Percentiles rank a stretch among this genome's conserved stretches.
These are phyloP conservation scores for Globisporangium alternatum DNA, from an alignment of 352 stramenopile species.

Conservation along the genomic window DNA sequence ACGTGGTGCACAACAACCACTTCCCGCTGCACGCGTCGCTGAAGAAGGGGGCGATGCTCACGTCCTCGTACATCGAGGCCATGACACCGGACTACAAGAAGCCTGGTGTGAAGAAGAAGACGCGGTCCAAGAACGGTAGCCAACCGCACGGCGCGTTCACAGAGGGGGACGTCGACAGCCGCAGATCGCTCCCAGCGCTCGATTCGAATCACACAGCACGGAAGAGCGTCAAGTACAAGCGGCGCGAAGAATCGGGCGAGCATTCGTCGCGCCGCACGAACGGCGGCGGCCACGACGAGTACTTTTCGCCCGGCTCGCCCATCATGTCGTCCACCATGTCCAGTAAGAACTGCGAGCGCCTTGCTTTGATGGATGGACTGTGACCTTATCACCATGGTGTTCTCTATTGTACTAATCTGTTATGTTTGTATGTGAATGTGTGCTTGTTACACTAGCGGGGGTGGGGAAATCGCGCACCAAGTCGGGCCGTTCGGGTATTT, in stretches of 20 bases:
- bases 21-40: constrained; percentile 11
- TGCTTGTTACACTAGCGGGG: constrained; percentile 7
- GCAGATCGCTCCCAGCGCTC: constrained; percentile 12
- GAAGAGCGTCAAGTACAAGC: constrained; percentile 10
- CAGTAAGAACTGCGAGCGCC: constrained; percentile 7
- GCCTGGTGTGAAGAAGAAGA: constrained; percentile 1
- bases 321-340: constrained; percentile 16
- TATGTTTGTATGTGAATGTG: background rate
- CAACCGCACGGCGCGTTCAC: background rate
- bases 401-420: background rate
- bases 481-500: constrained; percentile 22
- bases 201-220: constrained; percentile 2
- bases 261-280: constrained; percentile 10
- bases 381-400: background rate
- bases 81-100: constrained; percentile 19
- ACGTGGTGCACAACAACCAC: constrained; percentile 4
- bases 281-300: constrained; percentile 21
- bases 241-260: constrained; percentile 1
- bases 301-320: constrained; percentile 33
- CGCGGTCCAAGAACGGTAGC: constrained; percentile 3
- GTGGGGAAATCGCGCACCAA: constrained; percentile 16
- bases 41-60: constrained; percentile 3
- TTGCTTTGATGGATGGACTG: constrained; percentile 1
- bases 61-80: constrained; percentile 14
- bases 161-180: background rate